Conservation (phyloP, 768 basidiomycete genomes). For the Suillus lakei region DNA sequence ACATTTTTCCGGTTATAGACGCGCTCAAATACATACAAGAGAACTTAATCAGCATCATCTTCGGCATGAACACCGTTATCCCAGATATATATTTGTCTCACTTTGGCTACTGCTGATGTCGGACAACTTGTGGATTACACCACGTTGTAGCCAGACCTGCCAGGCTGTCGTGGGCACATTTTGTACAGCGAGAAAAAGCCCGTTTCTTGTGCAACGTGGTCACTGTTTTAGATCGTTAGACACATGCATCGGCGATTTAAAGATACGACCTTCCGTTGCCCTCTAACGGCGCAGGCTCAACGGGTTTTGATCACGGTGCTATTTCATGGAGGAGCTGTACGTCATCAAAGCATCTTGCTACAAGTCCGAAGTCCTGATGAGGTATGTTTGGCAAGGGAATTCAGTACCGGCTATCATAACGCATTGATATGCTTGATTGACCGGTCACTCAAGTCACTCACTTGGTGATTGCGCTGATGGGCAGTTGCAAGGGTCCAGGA, state of each 20-base stretch:
- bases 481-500: background rate
- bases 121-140: background rate
- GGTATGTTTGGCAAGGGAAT: background rate
- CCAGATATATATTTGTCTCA: background rate
- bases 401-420: background rate
- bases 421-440: background rate
- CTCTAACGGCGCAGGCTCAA: background rate
- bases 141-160: background rate
- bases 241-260: background rate
- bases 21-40: background rate
- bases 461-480: background rate
- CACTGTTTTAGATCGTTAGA: background rate
- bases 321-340: background rate
- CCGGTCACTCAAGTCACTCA: background rate
- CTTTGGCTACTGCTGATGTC: background rate
- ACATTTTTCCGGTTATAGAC: background rate
- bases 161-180: background rate
- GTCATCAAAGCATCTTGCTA: background rate
- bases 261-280: background rate
- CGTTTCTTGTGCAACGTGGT: background rate
- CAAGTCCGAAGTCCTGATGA: background rate
- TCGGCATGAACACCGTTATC: too few species aligned
- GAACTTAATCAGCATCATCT: too few species aligned
- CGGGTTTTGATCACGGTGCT: background rate
- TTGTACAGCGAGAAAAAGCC: background rate